A percentile compares a stretch with the other conserved stretches of the same genome.
Conservation (phyloP, 352 stramenopile species). For the Globisporangium polare region DNA sequence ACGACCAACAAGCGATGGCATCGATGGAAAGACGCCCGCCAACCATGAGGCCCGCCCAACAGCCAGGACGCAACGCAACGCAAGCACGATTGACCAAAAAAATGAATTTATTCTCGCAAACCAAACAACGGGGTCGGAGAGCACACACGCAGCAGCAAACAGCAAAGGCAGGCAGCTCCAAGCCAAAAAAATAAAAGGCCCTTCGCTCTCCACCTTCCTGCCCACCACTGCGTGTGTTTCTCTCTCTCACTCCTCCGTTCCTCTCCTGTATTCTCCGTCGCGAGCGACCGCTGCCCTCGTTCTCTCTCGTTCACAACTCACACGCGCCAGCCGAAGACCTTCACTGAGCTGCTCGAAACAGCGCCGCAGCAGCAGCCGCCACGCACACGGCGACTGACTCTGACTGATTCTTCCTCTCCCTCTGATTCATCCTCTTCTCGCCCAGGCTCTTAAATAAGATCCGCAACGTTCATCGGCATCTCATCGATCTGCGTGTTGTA, state of each 20-base stretch:
- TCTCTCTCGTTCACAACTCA: constrained; percentile 21
- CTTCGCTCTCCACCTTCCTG: not conserved
- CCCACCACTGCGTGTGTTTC: not conserved
- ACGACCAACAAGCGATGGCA: not conserved
- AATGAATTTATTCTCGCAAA: constrained; percentile 23
- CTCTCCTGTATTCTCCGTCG: constrained; percentile 10
- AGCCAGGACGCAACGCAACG: not conserved
- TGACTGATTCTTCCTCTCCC: constrained; percentile 30
- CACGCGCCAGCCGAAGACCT: not conserved
- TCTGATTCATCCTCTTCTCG: constrained; percentile 1
- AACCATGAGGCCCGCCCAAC: not conserved
- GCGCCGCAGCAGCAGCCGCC: not conserved
- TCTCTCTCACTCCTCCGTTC: not conserved
- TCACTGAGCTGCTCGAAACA: not conserved
- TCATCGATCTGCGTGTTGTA: constrained; percentile 99
- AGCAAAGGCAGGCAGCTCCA: not conserved
- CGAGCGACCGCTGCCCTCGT: constrained; percentile 15
- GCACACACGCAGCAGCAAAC: not conserved
- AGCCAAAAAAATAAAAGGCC: not conserved
- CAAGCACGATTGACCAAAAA: constrained; percentile 13
- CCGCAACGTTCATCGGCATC: constrained; percentile 99
- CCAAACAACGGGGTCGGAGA: constrained; percentile 4
- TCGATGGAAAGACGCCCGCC: not conserved
- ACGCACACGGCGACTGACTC: constrained; percentile 30
- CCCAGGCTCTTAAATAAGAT: constrained; percentile 94